phyloP scores from a whole-genome alignment of 805 yeast species.

The Suhomyces faveliae region DNA sequence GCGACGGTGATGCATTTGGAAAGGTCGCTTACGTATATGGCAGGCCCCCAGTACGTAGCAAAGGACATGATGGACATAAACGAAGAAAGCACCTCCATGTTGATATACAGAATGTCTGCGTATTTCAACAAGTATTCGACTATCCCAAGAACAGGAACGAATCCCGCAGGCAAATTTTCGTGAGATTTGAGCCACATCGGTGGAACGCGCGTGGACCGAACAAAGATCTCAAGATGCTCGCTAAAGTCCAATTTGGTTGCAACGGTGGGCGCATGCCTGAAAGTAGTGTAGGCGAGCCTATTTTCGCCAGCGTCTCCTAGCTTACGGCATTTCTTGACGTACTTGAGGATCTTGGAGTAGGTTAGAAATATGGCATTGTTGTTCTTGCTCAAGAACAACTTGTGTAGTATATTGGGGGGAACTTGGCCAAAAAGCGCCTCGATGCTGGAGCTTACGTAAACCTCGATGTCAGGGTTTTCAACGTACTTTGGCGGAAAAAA shows the following conservation, averaged over 20 bases:
- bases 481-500: not conserved
- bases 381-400: constrained; percentile 3
- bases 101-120: constrained; percentile 1
- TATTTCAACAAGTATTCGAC: constrained; percentile 5
- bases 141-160: not conserved
- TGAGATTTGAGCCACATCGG: not conserved
- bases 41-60: constrained; percentile 9
- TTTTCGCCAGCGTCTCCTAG: not conserved
- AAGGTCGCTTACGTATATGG: constrained; percentile 3
- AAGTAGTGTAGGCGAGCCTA: not conserved
- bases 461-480: not conserved
- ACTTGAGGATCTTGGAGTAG: not conserved
- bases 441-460: not conserved
- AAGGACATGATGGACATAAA: not conserved
- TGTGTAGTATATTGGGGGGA: not conserved
- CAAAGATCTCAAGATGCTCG: not conserved
- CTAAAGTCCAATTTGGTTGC: not conserved
- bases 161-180: constrained; percentile 1
- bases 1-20: constrained; percentile 4
- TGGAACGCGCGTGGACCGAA: not conserved
- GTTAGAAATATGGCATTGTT: not conserved
- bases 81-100: constrained; percentile 4
- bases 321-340: not conserved
- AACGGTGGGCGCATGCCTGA: constrained; percentile 1
- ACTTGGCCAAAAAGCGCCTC: not conserved